phyloP scores from a whole-genome alignment of 495 filamentous ascomycete species.

The Mytilinidion resinicola region DNA sequence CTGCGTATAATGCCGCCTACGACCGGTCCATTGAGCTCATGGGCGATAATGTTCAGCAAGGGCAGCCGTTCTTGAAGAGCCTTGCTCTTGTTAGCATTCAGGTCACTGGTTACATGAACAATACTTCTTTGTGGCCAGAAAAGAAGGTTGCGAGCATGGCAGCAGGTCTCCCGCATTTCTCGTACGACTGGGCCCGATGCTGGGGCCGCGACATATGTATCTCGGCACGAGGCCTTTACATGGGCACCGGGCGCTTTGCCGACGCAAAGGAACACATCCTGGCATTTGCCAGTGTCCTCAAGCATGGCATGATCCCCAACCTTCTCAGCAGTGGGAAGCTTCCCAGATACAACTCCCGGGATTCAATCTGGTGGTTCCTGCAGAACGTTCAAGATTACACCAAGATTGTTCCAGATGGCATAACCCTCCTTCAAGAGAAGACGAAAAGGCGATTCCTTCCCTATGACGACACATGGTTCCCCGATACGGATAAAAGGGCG shows the following conservation, averaged over 20 bases:
- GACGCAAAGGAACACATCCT: conserved; percentile 91
- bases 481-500: conserved; percentile 68
- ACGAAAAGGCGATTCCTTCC: conserved; percentile 86
- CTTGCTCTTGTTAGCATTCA: conserved; percentile 86
- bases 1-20: conserved; percentile 76
- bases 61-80: conserved; percentile 78
- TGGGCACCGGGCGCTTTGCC: conserved; percentile 78
- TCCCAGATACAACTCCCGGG: conserved; percentile 95
- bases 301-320: conserved; percentile 99
- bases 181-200: conserved; percentile 87
- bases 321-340: conserved; percentile 75
- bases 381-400: conserved; percentile 93
- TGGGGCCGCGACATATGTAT: conserved; percentile 99
- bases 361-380: conserved; percentile 96
- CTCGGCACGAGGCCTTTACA: conserved; percentile 79
- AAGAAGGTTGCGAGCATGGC: conserved; percentile 81
- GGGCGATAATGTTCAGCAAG: conserved; percentile 64
- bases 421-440: conserved; percentile 65
- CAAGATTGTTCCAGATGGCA: conserved; percentile 71
- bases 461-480: conserved; percentile 91
- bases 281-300: conserved; percentile 92
- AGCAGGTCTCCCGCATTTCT: conserved; percentile 92
- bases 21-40: conserved; percentile 73
- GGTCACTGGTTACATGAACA: conserved; percentile 79
- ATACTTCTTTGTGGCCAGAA: conserved; percentile 80